A percentile compares a stretch with the other conserved stretches of the same genome.
Conservation (phyloP, 2,329 filamentous ascomycete species). For the Ophiocordyceps robertsii region DNA sequence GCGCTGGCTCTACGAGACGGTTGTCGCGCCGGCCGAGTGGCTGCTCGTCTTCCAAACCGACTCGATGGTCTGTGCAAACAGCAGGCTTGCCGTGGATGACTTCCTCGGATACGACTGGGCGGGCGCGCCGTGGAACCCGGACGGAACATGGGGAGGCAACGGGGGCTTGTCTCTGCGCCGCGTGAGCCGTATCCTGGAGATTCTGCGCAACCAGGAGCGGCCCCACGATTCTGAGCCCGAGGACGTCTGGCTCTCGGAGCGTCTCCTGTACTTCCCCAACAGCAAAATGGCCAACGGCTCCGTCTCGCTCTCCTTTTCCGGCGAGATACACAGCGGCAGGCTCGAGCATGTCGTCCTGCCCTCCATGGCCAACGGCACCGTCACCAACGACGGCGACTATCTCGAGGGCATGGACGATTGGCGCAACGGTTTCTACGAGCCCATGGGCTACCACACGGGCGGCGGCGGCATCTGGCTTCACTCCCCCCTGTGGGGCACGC, state of each 20-base stretch:
- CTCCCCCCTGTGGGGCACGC: conserved; percentile 33
- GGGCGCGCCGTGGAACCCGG: conserved; percentile 33
- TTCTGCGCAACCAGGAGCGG: conserved; percentile 34
- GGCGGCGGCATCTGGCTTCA: conserved; percentile 32
- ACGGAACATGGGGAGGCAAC: conserved; percentile 32
- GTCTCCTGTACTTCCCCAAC: conserved; percentile 33
- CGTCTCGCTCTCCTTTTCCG: conserved; percentile 33
- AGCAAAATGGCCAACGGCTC: conserved; percentile 38
- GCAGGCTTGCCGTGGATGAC: conserved; percentile 29
- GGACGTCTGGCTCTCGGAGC: conserved; percentile 41
- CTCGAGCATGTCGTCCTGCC: conserved; percentile 7
- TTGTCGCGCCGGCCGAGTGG: conserved; percentile 36
- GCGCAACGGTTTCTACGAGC: conserved; percentile 39
- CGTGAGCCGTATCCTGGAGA: conserved; percentile 37
- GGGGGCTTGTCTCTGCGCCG: conserved; percentile 38
- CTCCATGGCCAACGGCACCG: conserved; percentile 12
- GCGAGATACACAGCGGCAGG: conserved; percentile 29
- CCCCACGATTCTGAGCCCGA: conserved; percentile 31
- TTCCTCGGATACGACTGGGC: conserved; percentile 40
- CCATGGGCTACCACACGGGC: conserved; percentile 46
- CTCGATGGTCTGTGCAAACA: conserved; percentile 42
- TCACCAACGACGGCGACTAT: conserved; percentile 11
- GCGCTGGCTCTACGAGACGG: conserved; percentile 35
- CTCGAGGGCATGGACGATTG: conserved; percentile 33
- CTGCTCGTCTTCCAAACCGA: conserved; percentile 42